phyloP scores from a whole-genome alignment of 139 green algal species.

The Pleodorina starrii region DNA sequence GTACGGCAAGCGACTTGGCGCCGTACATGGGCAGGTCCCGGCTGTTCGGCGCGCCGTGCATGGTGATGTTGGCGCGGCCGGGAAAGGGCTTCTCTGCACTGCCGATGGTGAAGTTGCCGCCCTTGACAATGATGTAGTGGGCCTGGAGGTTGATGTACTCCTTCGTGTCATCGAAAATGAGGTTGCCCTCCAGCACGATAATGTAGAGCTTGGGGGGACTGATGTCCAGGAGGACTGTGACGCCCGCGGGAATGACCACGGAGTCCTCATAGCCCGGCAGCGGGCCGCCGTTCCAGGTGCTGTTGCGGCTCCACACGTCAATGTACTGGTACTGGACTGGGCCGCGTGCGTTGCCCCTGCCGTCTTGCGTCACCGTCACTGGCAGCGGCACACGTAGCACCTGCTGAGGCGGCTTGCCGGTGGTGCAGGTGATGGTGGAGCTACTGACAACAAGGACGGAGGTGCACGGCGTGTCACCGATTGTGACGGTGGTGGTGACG shows the following conservation, averaged over 20 bases:
- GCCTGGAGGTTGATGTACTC: constrained; percentile 58
- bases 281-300: constrained; percentile 73
- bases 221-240: constrained; percentile 76
- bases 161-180: constrained; percentile 68
- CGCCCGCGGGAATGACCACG: constrained; percentile 61
- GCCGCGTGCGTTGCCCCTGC: constrained; percentile 17
- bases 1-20: constrained; percentile 74
- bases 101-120: constrained; percentile 72
- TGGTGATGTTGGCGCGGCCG: constrained; percentile 70
- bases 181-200: constrained; percentile 70
- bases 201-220: constrained; percentile 63
- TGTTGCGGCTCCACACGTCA: constrained; percentile 73
- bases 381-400: constrained; percentile 11
- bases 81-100: constrained; percentile 57
- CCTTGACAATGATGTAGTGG: constrained; percentile 73
- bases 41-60: constrained; percentile 68
- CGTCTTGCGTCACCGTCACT: not conserved
- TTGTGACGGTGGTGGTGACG: not conserved
- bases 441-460: constrained; percentile 10
- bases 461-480: constrained; percentile 39
- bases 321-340: constrained; percentile 60
- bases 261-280: constrained; percentile 67
- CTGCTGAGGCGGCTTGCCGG: not conserved
- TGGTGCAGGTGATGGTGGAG: constrained; percentile 53
- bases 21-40: constrained; percentile 79